Evolutionary conservation across 257 asterid species (phyloP), one percentile per base, ranked within the genome.

Genomic region (Gentiana straminea): DNA sequence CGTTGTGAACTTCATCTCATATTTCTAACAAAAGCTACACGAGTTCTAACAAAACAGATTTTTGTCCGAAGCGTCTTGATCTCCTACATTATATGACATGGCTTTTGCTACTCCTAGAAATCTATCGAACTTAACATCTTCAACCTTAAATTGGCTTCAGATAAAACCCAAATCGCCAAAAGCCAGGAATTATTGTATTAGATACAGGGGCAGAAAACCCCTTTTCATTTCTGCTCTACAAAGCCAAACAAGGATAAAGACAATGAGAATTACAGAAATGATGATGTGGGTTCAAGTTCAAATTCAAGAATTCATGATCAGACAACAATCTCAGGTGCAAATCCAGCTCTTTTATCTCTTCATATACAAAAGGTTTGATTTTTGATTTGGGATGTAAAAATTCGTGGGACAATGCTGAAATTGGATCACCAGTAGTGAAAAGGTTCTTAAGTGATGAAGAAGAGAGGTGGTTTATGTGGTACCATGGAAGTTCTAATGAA

Each of bases 381-480:
- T 82, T 81, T 58, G 94, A 72, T 77, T 62, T 86, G 70, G 95
- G 94, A 13, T 65, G 63, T 34, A 44, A 58, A 39, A 65, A 62
- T 58, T 83, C 92, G 5, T 89, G 97, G 95, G 95, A 89, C 68
- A 63, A 72, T 51, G 68, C 67, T 53, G 94, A 84, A 67, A 78
- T 89, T 47, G 97, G 97, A 33, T 89, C 94, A 4, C 95, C 98
- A 4, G 95, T 86, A 33, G 94, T 90, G 79, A 90, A 81, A 62
- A 74, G 98, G 77, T 86, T 63, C 51, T 64, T 90, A 12, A 69
- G 98, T 38, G 98, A 90, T 60, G 98, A 82, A 64, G 95, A 87
- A 51, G 95, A 86, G 70, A 73, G 95, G 58, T 90, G 98, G 96
- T 76, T 70, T 64, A 73, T 90, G 94, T 90, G 98, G 98, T 90